phyloP scores from a whole-genome alignment of 73 alveolate species.

The Stentor coeruleus region DNA sequence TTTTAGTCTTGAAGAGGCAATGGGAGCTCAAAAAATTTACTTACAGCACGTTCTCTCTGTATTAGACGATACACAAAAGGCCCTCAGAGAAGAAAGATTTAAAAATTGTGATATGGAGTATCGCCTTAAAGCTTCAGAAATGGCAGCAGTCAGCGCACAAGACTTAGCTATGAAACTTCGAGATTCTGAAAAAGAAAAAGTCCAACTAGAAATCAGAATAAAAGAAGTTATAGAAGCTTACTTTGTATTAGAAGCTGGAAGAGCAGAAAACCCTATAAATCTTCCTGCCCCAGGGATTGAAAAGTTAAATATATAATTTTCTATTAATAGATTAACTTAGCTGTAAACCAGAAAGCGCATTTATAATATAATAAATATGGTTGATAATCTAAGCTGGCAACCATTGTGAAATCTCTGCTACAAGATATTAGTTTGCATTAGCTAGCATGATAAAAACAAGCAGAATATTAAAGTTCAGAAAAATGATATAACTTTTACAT shows the following conservation, averaged over 20 bases:
- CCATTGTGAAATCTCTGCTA: too few relatives aligned
- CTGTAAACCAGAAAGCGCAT: too few relatives aligned
- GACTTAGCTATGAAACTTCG: background rate
- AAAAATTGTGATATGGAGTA: background rate
- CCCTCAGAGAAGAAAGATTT: slow-evolving; percentile 14
- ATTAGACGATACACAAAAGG: background rate
- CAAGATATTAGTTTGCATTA: too few relatives aligned
- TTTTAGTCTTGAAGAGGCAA: background rate
- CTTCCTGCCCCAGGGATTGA: slow-evolving; percentile 1
- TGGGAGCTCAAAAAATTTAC: background rate
- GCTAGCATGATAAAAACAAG: too few relatives aligned
- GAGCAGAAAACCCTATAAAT: background rate
- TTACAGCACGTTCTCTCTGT: background rate
- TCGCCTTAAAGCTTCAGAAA: slow-evolving; percentile 12
- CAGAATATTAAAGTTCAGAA: too few relatives aligned
- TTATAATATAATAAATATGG: too few relatives aligned
- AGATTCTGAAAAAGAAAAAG: background rate
- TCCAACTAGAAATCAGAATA: background rate
- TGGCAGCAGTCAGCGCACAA: slow-evolving; percentile 4
- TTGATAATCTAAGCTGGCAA: too few relatives aligned
- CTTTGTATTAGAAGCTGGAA: background rate
- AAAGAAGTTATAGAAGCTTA: slow-evolving; percentile 10
- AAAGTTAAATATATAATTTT: too few relatives aligned
- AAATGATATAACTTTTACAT: too few relatives aligned
- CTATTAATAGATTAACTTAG: too few relatives aligned